Conservation (phyloP, 139 green algal genomes). For the Zygnema cylindricum region DNA sequence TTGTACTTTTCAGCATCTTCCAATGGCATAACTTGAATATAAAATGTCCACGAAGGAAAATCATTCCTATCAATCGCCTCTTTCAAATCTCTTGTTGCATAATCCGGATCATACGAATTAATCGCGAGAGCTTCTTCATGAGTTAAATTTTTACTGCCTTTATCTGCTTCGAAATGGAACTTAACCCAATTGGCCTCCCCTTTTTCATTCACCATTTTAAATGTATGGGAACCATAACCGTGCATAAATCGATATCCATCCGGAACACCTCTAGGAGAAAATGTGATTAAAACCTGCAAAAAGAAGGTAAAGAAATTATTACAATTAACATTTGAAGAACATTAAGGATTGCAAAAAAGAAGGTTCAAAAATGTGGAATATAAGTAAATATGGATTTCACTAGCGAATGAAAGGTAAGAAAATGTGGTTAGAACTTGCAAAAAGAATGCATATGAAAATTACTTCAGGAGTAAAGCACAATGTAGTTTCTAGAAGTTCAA, state of each 20-base stretch:
- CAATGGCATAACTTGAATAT: slow-evolving; percentile 40
- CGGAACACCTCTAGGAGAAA: slow-evolving; percentile 24
- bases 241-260: slow-evolving; percentile 46
- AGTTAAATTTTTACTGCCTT: slow-evolving; percentile 41
- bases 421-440: no score
- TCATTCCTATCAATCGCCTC: slow-evolving; percentile 30
- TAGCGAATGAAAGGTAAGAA: no score
- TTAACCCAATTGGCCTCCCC: slow-evolving; percentile 36
- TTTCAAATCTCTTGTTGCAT: slow-evolving; percentile 30
- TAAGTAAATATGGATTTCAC: no score
- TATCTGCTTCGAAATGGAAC: slow-evolving; percentile 50
- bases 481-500: no score
- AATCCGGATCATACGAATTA: not conserved
- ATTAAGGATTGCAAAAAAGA: no score
- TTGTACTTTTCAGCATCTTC: slow-evolving; percentile 26
- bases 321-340: no score
- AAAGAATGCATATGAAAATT: no score
- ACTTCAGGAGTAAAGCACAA: no score
- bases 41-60: slow-evolving; percentile 50
- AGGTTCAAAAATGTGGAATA: no score
- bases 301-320: no score
- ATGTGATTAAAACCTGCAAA: slow-evolving; percentile 33
- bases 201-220: slow-evolving; percentile 51
- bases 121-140: slow-evolving; percentile 38
- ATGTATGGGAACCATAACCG: slow-evolving; percentile 51